Percentiles rank a stretch among this genome's conserved stretches.
Evolutionary conservation across 306 rosid genomes (phyloP).

Genomic region (Cajanus cajan): DNA sequence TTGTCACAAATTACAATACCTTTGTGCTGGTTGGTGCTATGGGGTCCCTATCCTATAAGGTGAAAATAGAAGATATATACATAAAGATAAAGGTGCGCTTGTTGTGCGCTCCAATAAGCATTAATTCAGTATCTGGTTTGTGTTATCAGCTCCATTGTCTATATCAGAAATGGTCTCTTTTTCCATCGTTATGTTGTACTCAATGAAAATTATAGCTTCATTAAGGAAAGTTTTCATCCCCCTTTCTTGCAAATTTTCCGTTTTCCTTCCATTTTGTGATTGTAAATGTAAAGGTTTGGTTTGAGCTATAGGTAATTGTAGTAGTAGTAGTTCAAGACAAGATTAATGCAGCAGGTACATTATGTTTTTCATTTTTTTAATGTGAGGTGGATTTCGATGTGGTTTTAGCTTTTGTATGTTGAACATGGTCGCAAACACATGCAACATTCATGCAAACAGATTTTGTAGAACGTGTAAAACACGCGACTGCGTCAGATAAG

Average conservation of each 20-base stretch:
- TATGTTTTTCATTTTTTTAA: not conserved
- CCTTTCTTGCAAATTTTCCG: not conserved
- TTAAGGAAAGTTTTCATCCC: not conserved
- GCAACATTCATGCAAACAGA: conserved; percentile 33
- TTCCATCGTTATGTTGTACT: not conserved
- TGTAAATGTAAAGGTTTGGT: not conserved
- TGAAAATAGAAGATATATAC: not conserved
- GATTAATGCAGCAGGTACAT: not conserved
- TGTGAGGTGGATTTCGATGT: not conserved
- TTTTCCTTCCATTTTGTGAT: not conserved
- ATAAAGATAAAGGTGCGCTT: conserved; percentile 13
- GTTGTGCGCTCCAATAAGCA: conserved; percentile 25
- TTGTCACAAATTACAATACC: not conserved
- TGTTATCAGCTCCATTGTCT: not conserved
- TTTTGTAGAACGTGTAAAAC: not conserved
- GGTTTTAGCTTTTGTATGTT: conserved; percentile 3
- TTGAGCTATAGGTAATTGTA: not conserved
- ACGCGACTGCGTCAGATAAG: not conserved
- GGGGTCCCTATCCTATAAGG: conserved; percentile 24
- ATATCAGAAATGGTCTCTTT: not conserved
- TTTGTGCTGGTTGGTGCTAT: conserved; percentile 17
- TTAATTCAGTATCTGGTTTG: not conserved
- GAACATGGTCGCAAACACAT: conserved; percentile 30
- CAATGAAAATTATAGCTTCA: not conserved
- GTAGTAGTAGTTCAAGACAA: not conserved